These are phyloP conservation scores for Phytopythium boreale DNA, from an alignment of 352 stramenopile genomes.

Conservation along the genomic window DNA sequence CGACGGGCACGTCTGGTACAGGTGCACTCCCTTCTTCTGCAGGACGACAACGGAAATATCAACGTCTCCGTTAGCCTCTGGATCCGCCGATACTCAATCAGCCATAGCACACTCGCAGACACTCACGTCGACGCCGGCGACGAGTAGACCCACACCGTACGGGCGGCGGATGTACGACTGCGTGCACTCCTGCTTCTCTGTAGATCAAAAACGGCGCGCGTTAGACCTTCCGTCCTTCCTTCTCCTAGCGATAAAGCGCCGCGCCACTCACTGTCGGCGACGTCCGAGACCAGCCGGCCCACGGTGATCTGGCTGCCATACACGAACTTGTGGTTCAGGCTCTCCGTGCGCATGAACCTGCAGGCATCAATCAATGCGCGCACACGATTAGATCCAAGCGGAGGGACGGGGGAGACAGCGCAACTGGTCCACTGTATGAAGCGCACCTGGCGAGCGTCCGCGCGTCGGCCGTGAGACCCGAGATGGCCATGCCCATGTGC, in stretches of 20 bases:
- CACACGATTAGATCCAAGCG: too few species aligned
- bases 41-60: slow-evolving; percentile 12
- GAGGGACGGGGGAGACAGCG: too few species aligned
- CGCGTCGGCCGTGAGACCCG: slow-evolving; percentile 97
- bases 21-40: slow-evolving; percentile 95
- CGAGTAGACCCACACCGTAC: slow-evolving; percentile 97
- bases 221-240: background rate
- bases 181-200: slow-evolving; percentile 97
- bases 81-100: background rate
- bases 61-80: background rate
- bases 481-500: slow-evolving; percentile 97
- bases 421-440: too few species aligned
- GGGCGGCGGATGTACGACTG: slow-evolving; percentile 98
- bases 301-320: slow-evolving; percentile 95
- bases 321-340: slow-evolving; percentile 99
- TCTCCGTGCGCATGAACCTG: slow-evolving; percentile 97
- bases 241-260: background rate
- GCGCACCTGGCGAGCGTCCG: slow-evolving; percentile 86
- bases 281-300: slow-evolving; percentile 93
- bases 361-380: too few species aligned
- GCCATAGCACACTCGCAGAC: slow-evolving; percentile 1
- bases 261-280: slow-evolving; percentile 89
- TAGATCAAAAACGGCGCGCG: background rate
- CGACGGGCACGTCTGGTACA: slow-evolving; percentile 98
- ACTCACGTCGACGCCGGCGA: slow-evolving; percentile 89